A percentile compares a stretch with the other conserved stretches of the same genome.
Evolutionary conservation across 176 grass and related monocot genomes (phyloP).

Genomic region (Puya raimondii): DNA sequence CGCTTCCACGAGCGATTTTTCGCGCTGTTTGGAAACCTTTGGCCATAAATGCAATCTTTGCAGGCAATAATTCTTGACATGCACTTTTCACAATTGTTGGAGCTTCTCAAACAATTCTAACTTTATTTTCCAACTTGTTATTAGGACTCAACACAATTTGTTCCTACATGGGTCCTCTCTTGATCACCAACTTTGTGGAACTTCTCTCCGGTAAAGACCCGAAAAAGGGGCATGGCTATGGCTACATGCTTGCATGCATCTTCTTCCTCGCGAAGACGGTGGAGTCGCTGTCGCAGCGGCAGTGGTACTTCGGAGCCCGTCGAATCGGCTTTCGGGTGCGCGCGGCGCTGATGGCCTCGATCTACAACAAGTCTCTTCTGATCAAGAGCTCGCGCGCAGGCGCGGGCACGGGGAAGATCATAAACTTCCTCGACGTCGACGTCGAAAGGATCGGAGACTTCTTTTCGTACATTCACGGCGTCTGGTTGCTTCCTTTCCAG

Average conservation of each 20-base stretch:
- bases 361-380: conserved; percentile 56
- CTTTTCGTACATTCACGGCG: conserved; percentile 79
- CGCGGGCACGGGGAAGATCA: conserved; percentile 39
- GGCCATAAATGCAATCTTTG: conserved; percentile 57
- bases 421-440: conserved; percentile 80
- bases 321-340: conserved; percentile 65
- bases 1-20: conserved; percentile 41
- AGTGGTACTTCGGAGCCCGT: conserved; percentile 77
- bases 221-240: conserved; percentile 24
- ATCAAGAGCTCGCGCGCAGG: conserved; percentile 42
- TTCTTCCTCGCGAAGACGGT: conserved; percentile 78
- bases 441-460: conserved; percentile 74
- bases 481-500: conserved; percentile 80
- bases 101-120: not conserved
- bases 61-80: conserved; percentile 37
- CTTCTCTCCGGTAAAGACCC: conserved; percentile 42
- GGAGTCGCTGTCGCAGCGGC: conserved; percentile 78
- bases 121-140: not conserved
- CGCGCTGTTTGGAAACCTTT: conserved; percentile 56
- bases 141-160: conserved; percentile 68
- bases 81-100: not conserved
- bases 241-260: conserved; percentile 46
- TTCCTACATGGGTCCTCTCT: conserved; percentile 67
- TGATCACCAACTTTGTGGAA: conserved; percentile 78
- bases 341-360: conserved; percentile 57